Conservation (phyloP, 2,329 filamentous ascomycete genomes). For the Penicillium palitans region DNA sequence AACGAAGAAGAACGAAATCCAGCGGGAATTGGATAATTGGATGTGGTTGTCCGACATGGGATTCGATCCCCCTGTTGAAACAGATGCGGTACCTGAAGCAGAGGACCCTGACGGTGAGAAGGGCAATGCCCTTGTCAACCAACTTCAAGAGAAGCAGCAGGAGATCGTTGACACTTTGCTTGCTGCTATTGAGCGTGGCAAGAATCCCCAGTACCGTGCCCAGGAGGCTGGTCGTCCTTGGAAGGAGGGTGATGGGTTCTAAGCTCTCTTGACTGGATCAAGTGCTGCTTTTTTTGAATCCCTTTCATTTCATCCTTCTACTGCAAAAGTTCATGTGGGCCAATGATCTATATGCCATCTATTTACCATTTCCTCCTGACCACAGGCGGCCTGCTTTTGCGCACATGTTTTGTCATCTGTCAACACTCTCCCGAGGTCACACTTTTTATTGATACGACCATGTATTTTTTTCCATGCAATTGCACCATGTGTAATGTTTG, state of each 20-base stretch:
- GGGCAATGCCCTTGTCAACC: neutral
- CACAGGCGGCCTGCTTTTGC: neutral
- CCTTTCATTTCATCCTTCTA: neutral
- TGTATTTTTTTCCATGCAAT: neutral
- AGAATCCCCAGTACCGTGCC: slow-evolving; percentile 54
- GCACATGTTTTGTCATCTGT: neutral
- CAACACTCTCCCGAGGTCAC: neutral
- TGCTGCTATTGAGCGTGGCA: slow-evolving; percentile 53
- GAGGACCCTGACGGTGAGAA: slow-evolving; percentile 3
- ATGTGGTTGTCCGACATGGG: slow-evolving; percentile 11
- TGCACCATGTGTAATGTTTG: neutral
- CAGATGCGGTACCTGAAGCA: neutral
- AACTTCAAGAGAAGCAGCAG: slow-evolving; percentile 47
- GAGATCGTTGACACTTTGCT: slow-evolving; percentile 45
- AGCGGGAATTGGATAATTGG: slow-evolving; percentile 16
- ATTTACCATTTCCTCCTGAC: neutral
- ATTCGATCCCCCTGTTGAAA: slow-evolving; percentile 13
- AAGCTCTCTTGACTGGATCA: slow-evolving; percentile 20
- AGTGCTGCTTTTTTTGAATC: neutral
- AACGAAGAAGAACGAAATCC: slow-evolving; percentile 8
- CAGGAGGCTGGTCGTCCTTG: slow-evolving; percentile 55
- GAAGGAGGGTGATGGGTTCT: slow-evolving; percentile 59
- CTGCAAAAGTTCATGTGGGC: neutral
- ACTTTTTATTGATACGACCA: neutral
- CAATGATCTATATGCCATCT: slow-evolving; percentile 7